phyloP scores from a whole-genome alignment of 306 rosid species.

The Cicer bijugum region DNA sequence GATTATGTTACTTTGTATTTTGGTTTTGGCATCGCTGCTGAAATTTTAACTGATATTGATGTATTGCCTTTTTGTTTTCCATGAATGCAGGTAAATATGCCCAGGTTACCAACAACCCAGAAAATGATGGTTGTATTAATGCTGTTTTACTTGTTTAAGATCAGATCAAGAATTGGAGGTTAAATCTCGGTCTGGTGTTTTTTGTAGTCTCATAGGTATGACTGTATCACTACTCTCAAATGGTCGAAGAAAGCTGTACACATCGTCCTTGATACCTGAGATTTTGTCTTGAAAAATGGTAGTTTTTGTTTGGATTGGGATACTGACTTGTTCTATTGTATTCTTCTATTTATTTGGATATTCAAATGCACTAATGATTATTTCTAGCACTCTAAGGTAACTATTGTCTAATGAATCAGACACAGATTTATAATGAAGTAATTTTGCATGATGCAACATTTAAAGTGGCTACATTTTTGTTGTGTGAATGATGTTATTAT shows the following conservation, averaged over 20 bases:
- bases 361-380: background rate
- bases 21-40: background rate
- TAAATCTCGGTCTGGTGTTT: background rate
- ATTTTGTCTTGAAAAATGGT: conserved; percentile 11
- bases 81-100: conserved; percentile 82
- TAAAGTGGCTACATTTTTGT: background rate
- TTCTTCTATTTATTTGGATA: conserved; percentile 8
- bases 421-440: background rate
- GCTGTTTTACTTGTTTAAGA: conserved; percentile 85
- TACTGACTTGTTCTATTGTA: background rate
- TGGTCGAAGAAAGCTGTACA: background rate
- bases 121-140: conserved; percentile 93
- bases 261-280: background rate
- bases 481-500: background rate
- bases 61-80: conserved; percentile 31
- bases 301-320: background rate
- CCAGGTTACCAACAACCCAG: conserved; percentile 94
- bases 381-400: background rate
- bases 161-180: conserved; percentile 15
- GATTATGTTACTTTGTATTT: conserved; percentile 30
- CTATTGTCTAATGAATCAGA: background rate
- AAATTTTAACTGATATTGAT: conserved; percentile 5
- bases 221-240: background rate
- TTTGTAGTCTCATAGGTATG: background rate
- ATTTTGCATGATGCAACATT: background rate